Evolutionary conservation across 139 green algal genomes (phyloP).

Genomic region (Tetradesmus obliquus): DNA sequence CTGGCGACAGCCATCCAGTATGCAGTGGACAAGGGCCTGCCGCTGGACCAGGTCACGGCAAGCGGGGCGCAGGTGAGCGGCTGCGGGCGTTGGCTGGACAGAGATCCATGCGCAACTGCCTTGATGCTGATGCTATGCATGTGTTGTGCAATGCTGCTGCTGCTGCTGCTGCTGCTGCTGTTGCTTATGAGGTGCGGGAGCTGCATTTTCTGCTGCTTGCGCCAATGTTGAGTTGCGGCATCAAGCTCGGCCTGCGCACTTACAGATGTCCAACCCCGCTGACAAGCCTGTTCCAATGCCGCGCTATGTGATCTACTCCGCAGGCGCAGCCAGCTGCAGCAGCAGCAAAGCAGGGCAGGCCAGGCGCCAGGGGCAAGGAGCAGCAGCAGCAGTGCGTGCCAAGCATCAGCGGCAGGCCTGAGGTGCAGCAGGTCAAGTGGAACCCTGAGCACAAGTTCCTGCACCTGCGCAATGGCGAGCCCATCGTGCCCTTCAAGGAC

Average conservation of each 20-base stretch:
- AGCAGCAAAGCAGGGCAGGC: not conserved
- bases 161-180: not conserved
- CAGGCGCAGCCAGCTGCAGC: not conserved
- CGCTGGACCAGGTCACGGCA: slow-evolving; percentile 79
- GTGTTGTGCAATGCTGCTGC: not conserved
- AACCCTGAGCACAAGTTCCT: slow-evolving; percentile 36
- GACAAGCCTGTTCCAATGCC: no score
- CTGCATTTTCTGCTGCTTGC: not conserved
- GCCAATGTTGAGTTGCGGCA: no score
- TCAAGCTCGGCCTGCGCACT: no score
- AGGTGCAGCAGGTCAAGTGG: slow-evolving; percentile 11
- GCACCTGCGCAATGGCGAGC: slow-evolving; percentile 18
- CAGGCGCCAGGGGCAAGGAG: no score
- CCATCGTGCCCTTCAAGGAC: slow-evolving; percentile 35
- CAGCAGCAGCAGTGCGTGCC: not conserved
- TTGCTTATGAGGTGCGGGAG: not conserved
- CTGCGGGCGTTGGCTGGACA: not conserved
- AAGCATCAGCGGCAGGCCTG: not conserved
- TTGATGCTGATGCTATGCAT: not conserved
- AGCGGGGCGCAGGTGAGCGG: slow-evolving; percentile 43
- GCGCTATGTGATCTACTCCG: not conserved
- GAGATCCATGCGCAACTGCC: not conserved
- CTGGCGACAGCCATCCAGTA: slow-evolving; percentile 84
- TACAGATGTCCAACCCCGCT: no score
- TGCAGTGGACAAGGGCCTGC: slow-evolving; percentile 72